These are phyloP conservation scores for Brasilioporus rufonigricans DNA, from an alignment of 768 basidiomycete species.

Conservation along the genomic window DNA sequence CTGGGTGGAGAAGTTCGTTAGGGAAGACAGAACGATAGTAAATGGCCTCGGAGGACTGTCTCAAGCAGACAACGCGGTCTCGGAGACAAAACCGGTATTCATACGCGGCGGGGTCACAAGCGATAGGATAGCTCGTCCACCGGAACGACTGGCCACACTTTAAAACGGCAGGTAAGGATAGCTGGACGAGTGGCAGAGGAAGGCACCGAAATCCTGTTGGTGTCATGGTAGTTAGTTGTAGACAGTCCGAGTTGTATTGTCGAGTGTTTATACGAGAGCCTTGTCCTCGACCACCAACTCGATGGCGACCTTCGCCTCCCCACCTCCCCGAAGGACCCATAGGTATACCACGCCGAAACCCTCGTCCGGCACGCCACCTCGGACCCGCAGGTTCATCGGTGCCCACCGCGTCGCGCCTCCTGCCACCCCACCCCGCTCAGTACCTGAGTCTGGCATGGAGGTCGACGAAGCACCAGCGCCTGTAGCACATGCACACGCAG, in stretches of 20 bases:
- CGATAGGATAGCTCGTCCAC: slow-evolving; percentile 56
- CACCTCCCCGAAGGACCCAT: slow-evolving; percentile 54
- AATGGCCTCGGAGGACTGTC: slow-evolving; percentile 62
- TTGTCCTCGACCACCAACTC: slow-evolving; percentile 6
- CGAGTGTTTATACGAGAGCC: slow-evolving; percentile 4
- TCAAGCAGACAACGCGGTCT: slow-evolving; percentile 82
- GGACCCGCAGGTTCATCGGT: slow-evolving; percentile 27
- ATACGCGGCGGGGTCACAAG: slow-evolving; percentile 30
- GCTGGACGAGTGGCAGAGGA: slow-evolving; percentile 59
- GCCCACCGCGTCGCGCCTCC: slow-evolving; percentile 19
- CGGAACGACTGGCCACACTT: slow-evolving; percentile 86
- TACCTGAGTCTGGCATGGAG: slow-evolving; percentile 60
- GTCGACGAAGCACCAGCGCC: slow-evolving; percentile 52
- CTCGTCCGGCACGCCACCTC: slow-evolving; percentile 23
- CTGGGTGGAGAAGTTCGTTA: slow-evolving; percentile 31
- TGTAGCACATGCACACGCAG: slow-evolving; percentile 36
- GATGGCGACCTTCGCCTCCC: slow-evolving; percentile 56
- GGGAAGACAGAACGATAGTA: slow-evolving; percentile 75
- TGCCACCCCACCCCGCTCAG: slow-evolving; percentile 29
- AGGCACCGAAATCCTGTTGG: slow-evolving; percentile 54
- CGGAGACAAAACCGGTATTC: slow-evolving; percentile 80
- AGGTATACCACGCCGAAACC: slow-evolving; percentile 29
- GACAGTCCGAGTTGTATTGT: slow-evolving; percentile 8
- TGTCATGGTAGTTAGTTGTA: background rate
- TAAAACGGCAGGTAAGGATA: slow-evolving; percentile 75